phyloP scores from a whole-genome alignment of 2,329 filamentous ascomycete genomes.

The Dactylellina cionopaga region DNA sequence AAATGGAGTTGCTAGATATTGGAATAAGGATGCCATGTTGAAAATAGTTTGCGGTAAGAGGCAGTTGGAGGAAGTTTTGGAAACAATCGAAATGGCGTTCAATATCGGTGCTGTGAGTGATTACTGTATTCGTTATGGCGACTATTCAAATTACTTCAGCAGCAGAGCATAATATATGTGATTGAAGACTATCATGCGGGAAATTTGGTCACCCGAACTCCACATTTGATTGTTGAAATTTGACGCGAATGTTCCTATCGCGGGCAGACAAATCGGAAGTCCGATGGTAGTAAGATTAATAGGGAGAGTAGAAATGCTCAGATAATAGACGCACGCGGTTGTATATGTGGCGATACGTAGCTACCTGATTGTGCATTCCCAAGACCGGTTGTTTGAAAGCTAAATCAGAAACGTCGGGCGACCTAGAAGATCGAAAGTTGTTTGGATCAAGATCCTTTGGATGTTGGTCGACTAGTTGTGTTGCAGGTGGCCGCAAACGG shows the following conservation, averaged over 20 bases:
- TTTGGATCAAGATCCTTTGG: too few relatives aligned
- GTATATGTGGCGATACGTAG: neutral
- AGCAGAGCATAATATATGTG: neutral
- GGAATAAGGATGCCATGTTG: slow-evolving; percentile 13
- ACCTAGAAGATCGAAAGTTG: too few relatives aligned
- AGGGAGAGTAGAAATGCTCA: neutral
- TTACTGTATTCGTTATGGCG: neutral
- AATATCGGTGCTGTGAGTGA: too few relatives aligned
- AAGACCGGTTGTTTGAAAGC: neutral
- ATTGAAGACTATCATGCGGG: too few relatives aligned
- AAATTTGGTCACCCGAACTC: too few relatives aligned
- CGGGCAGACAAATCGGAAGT: neutral
- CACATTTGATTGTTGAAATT: too few relatives aligned
- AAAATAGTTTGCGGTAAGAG: neutral
- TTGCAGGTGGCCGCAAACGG: slow-evolving; percentile 37
- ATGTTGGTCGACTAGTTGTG: neutral
- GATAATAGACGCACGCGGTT: slow-evolving; percentile 10
- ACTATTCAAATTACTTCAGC: too few relatives aligned
- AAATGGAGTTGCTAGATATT: slow-evolving; percentile 24
- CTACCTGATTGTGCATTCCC: slow-evolving; percentile 7
- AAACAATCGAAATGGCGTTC: too few relatives aligned
- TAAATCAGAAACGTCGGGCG: slow-evolving; percentile 32
- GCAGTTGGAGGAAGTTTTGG: neutral
- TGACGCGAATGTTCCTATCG: too few relatives aligned
- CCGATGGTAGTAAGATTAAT: neutral